A percentile compares a stretch with the other conserved stretches of the same genome.
Conservation (phyloP, 2,329 filamentous ascomycete genomes). For the Davidsoniella virescens region DNA sequence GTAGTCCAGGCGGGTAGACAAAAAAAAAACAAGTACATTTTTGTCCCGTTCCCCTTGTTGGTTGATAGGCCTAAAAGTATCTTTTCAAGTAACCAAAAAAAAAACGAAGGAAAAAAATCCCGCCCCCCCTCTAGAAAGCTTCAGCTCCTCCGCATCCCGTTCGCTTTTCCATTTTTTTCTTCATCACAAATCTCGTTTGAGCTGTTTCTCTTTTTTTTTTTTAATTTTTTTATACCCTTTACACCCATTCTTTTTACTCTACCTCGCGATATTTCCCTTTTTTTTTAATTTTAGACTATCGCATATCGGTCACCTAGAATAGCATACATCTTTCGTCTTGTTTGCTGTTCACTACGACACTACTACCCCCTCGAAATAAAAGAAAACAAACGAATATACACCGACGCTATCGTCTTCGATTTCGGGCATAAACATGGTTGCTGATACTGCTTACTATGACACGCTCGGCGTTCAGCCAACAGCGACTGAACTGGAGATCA, state of each 20-base stretch:
- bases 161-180: background rate
- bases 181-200: background rate
- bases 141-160: background rate
- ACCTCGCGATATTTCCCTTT: no score
- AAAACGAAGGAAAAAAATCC: background rate
- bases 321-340: background rate
- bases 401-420: background rate
- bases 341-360: no score
- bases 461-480: constrained; percentile 68
- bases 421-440: constrained; percentile 47
- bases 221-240: background rate
- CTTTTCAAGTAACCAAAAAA: no score
- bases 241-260: no score
- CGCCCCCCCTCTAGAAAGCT: background rate
- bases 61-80: no score
- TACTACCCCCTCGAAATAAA: background rate
- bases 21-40: background rate
- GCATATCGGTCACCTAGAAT: background rate
- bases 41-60: no score
- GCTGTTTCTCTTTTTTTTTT: constrained; percentile 2
- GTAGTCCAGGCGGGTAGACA: background rate
- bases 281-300: no score
- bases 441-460: constrained; percentile 80
- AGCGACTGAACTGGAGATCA: constrained; percentile 83
- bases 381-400: background rate